phyloP scores from a whole-genome alignment of 1,284 basidiomycete species.

The Malassezia sp. region DNA sequence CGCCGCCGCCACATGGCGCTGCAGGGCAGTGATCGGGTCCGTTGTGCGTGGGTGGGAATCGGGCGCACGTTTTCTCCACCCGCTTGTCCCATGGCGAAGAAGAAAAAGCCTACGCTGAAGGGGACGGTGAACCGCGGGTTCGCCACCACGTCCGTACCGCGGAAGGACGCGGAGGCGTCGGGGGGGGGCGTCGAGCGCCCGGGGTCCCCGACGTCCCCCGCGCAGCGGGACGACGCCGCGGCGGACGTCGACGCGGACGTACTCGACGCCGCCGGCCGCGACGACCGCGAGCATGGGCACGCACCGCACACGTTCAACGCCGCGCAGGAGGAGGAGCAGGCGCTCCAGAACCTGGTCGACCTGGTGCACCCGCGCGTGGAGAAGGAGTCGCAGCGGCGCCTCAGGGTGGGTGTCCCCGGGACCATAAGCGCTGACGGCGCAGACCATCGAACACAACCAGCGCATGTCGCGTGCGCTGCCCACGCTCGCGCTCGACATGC shows the following conservation, averaged over 20 bases:
- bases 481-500: neutral
- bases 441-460: conserved; percentile 64
- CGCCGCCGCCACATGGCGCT: no score
- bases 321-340: conserved; percentile 37
- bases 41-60: no score
- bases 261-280: neutral
- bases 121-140: conserved; percentile 37
- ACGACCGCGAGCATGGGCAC: neutral
- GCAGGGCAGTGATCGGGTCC: no score
- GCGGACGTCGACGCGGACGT: neutral
- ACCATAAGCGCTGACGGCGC: neutral
- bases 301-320: conserved; percentile 20
- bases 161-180: conserved; percentile 56
- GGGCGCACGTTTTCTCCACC: no score
- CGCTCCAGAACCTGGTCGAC: conserved; percentile 51
- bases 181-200: no score
- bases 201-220: neutral
- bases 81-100: conserved; percentile 31
- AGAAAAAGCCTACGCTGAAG: conserved; percentile 42
- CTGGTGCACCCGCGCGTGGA: conserved; percentile 75
- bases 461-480: conserved; percentile 61
- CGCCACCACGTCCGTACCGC: conserved; percentile 59
- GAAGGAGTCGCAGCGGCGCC: conserved; percentile 65
- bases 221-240: neutral
- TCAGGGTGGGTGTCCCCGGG: conserved; percentile 54